These are phyloP conservation scores for Rhodotorula diobovata DNA, from an alignment of 768 basidiomycete species.

Conservation along the genomic window DNA sequence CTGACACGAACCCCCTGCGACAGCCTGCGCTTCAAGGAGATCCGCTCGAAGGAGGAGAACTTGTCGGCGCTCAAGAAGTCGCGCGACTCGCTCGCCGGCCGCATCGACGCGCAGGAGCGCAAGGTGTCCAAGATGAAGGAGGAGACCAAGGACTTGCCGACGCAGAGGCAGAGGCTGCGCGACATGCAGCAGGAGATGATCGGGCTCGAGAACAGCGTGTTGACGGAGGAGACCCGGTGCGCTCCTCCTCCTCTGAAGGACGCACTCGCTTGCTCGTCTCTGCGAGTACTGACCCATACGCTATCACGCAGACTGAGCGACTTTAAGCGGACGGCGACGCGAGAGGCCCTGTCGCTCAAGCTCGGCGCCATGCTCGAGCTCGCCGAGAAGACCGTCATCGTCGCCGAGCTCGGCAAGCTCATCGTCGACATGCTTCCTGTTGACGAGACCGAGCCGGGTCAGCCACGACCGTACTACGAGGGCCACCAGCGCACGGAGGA, in stretches of 20 bases:
- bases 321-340: slow-evolving; percentile 49
- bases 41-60: slow-evolving; percentile 50
- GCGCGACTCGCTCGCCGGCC: slow-evolving; percentile 46
- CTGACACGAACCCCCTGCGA: slow-evolving; percentile 36
- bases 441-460: slow-evolving; percentile 50
- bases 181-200: slow-evolving; percentile 49
- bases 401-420: slow-evolving; percentile 52
- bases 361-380: slow-evolving; percentile 51
- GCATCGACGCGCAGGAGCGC: slow-evolving; percentile 50
- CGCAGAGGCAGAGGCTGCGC: slow-evolving; percentile 47
- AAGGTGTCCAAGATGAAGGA: slow-evolving; percentile 51
- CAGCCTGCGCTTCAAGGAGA: slow-evolving; percentile 47
- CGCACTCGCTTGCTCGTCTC: too few species aligned
- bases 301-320: slow-evolving; percentile 46
- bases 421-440: slow-evolving; percentile 51
- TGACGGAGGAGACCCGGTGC: slow-evolving; percentile 40
- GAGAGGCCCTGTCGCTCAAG: slow-evolving; percentile 49
- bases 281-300: too few species aligned
- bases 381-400: slow-evolving; percentile 50
- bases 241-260: not conserved
- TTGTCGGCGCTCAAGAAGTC: slow-evolving; percentile 46
- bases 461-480: slow-evolving; percentile 48
- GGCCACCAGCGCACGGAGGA: slow-evolving; percentile 47
- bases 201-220: slow-evolving; percentile 40
- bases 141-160: slow-evolving; percentile 51